Evolutionary conservation across 306 rosid genomes (phyloP), one percentile per base, ranked within the genome.

Genomic region (Herpetospermum pedunculosum): DNA sequence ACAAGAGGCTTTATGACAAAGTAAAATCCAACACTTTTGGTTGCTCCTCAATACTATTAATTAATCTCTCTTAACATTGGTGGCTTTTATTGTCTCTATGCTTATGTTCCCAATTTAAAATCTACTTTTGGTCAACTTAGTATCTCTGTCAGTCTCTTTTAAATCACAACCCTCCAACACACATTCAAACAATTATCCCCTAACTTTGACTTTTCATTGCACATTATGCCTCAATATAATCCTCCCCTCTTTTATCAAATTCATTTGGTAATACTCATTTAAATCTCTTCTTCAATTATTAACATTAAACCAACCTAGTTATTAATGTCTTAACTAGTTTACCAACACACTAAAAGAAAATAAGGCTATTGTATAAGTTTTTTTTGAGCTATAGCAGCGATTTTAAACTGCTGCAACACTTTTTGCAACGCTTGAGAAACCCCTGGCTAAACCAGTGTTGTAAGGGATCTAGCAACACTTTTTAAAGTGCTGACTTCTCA

Each of bases 161-260:
- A 87, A 30, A 91, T 89, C 94, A 81, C 82, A 89, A 91, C 84
- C 87, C 58, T 91, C 96, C 97, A 89, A 81, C 69, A 38, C 2
- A 75, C 49, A 41, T 83, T 85, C 95, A 84, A 85, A 91, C 96
- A 89, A 81, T n/a, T n/a, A n/a, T 79, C 82, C 78, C 75, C 84
- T 59, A 83, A 83, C 85, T 85, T 93, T 86, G 96, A 93, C 96
- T 86, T 90, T 84, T 29, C 57, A 26, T 44, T 28, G 2, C 90
- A 80, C 86, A 37, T 81, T 78, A n/a, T n/a, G 76, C 80, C 68
- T 63, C 83, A 55, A 46, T 73, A 75, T 73, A 75, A 14, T 52
- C 59, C 8, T 21, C 64, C 38, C 4, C 8, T 23, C 40, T 21
- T 8, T 68, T 41, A 13, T 1, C 23, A 3, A 6, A 6, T 70